Evolutionary conservation across 371 early-diverging fungal genomes (phyloP).

Genomic region (Circinella minor): DNA sequence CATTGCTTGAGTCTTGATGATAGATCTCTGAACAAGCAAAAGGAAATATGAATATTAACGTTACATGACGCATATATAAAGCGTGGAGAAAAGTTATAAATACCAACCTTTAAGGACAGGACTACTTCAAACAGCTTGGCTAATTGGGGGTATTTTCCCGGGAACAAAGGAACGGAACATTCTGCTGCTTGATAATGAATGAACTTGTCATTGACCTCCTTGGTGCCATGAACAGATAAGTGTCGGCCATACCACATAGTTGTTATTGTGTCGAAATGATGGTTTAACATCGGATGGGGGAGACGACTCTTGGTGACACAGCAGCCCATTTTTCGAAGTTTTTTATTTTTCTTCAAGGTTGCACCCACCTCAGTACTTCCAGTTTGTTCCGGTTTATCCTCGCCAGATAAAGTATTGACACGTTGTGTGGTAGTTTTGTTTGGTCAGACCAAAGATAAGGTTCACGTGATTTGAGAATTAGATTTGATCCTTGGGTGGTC

Average conservation of each 20-base stretch:
- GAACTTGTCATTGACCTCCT: constrained; percentile 1
- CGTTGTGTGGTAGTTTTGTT: too few relatives aligned
- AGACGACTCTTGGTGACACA: constrained; percentile 1
- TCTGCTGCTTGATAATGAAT: constrained; percentile 12
- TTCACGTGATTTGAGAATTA: too few relatives aligned
- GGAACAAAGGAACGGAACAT: constrained; percentile 4
- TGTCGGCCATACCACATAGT: constrained; percentile 11
- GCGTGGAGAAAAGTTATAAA: background rate
- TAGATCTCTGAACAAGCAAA: background rate
- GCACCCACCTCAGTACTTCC: background rate
- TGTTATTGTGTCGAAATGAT: constrained; percentile 12
- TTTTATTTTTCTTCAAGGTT: background rate
- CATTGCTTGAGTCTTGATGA: background rate
- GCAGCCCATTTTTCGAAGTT: background rate
- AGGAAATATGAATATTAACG: background rate
- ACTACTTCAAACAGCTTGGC: constrained; percentile 3
- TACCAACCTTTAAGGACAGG: constrained; percentile 1
- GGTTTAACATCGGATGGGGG: constrained; percentile 14
- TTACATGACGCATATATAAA: too few relatives aligned
- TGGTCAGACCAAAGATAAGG: too few relatives aligned
- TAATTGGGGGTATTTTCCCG: background rate
- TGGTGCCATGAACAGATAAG: constrained; percentile 4
- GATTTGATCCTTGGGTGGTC: too few relatives aligned
- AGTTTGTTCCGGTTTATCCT: background rate
- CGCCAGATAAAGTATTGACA: background rate